A percentile compares a stretch with the other conserved stretches of the same genome.
phyloP scores from a whole-genome alignment of 345 rosid genomes.

The Barbarea vulgaris region DNA sequence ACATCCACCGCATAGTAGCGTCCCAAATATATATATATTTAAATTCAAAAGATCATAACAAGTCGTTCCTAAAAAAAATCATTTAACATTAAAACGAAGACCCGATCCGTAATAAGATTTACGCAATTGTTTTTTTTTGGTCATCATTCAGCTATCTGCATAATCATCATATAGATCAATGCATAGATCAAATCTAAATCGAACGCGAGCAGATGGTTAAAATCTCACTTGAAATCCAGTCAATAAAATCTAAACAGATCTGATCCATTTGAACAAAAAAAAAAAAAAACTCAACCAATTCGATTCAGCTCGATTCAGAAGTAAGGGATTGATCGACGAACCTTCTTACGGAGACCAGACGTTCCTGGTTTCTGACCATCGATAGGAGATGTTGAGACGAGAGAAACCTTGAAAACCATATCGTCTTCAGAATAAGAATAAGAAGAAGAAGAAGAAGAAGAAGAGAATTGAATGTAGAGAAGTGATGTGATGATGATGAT shows the following conservation, averaged over 20 bases:
- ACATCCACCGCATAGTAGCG: not conserved
- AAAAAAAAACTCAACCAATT: not conserved
- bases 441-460: not conserved
- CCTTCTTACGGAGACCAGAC: slow-evolving; percentile 99
- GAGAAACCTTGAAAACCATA: slow-evolving; percentile 72
- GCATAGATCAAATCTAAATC: slow-evolving; percentile 18
- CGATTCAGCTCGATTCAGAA: slow-evolving; percentile 5
- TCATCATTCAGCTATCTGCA: not conserved
- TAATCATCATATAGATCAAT: too few species aligned
- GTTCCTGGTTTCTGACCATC: slow-evolving; percentile 99
- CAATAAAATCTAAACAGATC: not conserved
- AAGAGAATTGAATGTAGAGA: slow-evolving; percentile 18
- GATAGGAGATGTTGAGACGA: slow-evolving; percentile 63
- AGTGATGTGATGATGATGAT: not conserved
- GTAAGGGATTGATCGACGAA: slow-evolving; percentile 27
- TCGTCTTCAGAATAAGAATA: not conserved
- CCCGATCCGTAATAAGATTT: not conserved
- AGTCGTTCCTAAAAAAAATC: not conserved
- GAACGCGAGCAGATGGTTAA: not conserved
- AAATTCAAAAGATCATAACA: not conserved
- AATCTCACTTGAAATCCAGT: not conserved
- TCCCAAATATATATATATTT: not conserved
- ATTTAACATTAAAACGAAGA: not conserved
- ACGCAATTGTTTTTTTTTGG: not conserved
- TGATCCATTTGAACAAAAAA: slow-evolving; percentile 14